Evolutionary conservation across 2,329 filamentous ascomycete genomes (phyloP).

Genomic region (Colletotrichum destructivum): DNA sequence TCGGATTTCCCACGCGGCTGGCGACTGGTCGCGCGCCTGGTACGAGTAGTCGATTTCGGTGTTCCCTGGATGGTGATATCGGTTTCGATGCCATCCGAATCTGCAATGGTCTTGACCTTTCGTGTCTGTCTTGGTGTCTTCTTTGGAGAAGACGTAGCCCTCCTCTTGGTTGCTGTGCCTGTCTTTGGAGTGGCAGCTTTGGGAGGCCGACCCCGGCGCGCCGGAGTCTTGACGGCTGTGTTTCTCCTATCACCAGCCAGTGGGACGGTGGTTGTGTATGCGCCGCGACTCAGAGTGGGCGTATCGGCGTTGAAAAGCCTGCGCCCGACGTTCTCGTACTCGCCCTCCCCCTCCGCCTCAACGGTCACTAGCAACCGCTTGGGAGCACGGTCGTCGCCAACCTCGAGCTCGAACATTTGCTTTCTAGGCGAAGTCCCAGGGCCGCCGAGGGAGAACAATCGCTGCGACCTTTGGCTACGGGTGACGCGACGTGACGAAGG

Average conservation of each 20-base stretch:
- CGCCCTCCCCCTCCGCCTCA: constrained; percentile 62
- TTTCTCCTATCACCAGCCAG: constrained; percentile 62
- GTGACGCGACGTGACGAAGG: constrained; percentile 56
- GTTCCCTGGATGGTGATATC: constrained; percentile 51
- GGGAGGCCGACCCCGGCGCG: constrained; percentile 62
- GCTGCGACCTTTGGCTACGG: constrained; percentile 59
- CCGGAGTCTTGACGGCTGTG: constrained; percentile 55
- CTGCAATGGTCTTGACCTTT: constrained; percentile 46
- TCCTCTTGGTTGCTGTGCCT: constrained; percentile 58
- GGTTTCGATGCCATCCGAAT: constrained; percentile 49
- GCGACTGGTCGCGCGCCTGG: constrained; percentile 32
- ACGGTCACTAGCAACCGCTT: constrained; percentile 70
- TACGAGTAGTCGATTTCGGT: constrained; percentile 49
- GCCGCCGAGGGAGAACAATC: constrained; percentile 54
- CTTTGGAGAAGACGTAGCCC: constrained; percentile 60
- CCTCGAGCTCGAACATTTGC: constrained; percentile 71
- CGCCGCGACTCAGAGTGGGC: constrained; percentile 56
- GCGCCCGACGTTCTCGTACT: constrained; percentile 49
- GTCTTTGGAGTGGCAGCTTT: constrained; percentile 68
- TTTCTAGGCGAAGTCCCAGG: constrained; percentile 64
- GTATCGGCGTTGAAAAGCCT: constrained; percentile 62
- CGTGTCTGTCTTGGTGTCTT: constrained; percentile 54
- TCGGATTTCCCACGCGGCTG: constrained; percentile 22
- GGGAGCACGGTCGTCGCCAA: constrained; percentile 64
- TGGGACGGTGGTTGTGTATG: constrained; percentile 67